Percentiles rank a stretch among this genome's conserved stretches.
Evolutionary conservation across 2,329 filamentous ascomycete genomes (phyloP).

Genomic region (Pseudocercospora macadamiae): DNA sequence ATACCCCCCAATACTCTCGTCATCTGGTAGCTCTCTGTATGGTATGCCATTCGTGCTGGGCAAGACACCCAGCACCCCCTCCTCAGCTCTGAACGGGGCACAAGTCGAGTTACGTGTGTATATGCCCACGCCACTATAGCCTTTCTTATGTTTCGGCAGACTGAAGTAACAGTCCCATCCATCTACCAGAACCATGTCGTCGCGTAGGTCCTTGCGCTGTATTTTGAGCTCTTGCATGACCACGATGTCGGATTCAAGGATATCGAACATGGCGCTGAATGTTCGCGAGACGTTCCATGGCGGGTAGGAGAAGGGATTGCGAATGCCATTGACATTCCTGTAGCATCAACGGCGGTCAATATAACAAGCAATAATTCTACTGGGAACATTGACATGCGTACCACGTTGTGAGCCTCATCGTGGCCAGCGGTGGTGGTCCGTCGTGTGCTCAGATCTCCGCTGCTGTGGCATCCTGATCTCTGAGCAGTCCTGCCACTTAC

Average conservation of each 20-base stretch:
- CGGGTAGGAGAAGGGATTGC: slow-evolving; percentile 57
- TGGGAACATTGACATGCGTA: slow-evolving; percentile 23
- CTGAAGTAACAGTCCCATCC: slow-evolving; percentile 98
- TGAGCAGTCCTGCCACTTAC: background rate
- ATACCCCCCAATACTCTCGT: slow-evolving; percentile 86
- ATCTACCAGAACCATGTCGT: slow-evolving; percentile 93
- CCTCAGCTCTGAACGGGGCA: slow-evolving; percentile 84
- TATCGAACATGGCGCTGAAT: slow-evolving; percentile 81
- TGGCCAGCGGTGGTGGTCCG: slow-evolving; percentile 19
- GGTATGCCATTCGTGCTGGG: slow-evolving; percentile 69
- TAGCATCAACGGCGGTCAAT: slow-evolving; percentile 23
- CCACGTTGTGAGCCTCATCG: slow-evolving; percentile 45
- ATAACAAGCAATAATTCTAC: background rate
- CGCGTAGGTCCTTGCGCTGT: slow-evolving; percentile 83
- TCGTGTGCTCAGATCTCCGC: background rate
- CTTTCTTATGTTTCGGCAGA: slow-evolving; percentile 90
- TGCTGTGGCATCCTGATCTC: background rate
- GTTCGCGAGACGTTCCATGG: slow-evolving; percentile 54
- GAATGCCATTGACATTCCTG: slow-evolving; percentile 59
- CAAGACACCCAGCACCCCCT: slow-evolving; percentile 85
- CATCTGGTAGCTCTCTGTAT: slow-evolving; percentile 73
- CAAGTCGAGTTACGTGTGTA: slow-evolving; percentile 90
- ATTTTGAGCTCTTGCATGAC: slow-evolving; percentile 97
- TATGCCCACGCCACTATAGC: slow-evolving; percentile 93
- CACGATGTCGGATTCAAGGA: slow-evolving; percentile 87